These are phyloP conservation scores for Gossypium herbaceum DNA, from an alignment of 345 rosid genomes.

Conservation along the genomic window DNA sequence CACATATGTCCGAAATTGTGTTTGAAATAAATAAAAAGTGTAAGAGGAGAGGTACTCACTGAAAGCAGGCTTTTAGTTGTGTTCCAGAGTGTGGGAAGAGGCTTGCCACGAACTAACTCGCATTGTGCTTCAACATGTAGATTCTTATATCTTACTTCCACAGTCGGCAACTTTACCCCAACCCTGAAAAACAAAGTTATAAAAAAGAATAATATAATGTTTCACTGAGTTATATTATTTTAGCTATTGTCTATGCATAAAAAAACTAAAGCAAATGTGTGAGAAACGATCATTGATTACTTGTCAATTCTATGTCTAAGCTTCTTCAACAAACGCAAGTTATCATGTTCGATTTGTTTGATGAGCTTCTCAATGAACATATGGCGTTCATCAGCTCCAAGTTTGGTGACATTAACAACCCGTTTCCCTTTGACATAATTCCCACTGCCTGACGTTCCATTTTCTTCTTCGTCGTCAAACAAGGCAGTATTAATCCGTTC, in stretches of 20 bases:
- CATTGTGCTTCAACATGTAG: neutral
- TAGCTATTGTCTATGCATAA: neutral
- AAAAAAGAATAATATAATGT: neutral
- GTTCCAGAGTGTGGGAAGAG: constrained; percentile 44
- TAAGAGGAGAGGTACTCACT: neutral
- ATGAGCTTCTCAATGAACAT: constrained; percentile 1
- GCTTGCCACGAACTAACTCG: constrained; percentile 2
- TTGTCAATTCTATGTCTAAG: neutral
- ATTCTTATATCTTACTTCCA: constrained; percentile 12
- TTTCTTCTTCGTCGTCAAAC: neutral
- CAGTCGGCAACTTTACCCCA: neutral
- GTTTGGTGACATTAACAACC: constrained; percentile 4
- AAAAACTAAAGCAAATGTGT: neutral
- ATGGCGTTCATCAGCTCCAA: constrained; percentile 3
- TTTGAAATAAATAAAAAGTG: no score
- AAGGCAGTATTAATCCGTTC: constrained; percentile 6
- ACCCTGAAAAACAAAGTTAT: constrained; percentile 17
- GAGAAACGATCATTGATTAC: neutral
- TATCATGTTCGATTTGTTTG: neutral
- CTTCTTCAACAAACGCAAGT: constrained; percentile 6
- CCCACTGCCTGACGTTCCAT: neutral
- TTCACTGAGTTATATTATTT: neutral
- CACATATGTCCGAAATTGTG: no score
- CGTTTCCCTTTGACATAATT: constrained; percentile 3
- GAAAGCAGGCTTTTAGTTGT: neutral